phyloP scores from a whole-genome alignment of 176 grass and related monocot genomes.

The Paspalum notatum region DNA sequence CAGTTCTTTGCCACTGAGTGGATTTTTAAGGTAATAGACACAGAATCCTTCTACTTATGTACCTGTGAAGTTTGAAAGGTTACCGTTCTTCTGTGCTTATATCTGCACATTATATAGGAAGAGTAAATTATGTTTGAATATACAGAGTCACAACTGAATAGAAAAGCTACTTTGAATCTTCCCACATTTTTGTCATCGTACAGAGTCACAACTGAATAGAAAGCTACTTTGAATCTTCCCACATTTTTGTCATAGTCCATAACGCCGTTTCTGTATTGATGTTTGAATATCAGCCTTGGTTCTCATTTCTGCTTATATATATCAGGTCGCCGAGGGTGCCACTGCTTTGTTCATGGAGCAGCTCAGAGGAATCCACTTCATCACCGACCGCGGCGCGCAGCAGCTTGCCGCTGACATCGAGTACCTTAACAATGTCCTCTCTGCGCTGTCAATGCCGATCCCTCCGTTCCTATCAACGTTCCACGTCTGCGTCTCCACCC shows the following conservation, averaged over 20 bases:
- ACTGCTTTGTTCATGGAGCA: slow-evolving; percentile 95
- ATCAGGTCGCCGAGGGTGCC: slow-evolving; percentile 86
- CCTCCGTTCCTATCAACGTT: slow-evolving; percentile 81
- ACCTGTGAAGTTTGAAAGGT: background rate
- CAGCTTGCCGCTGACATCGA: slow-evolving; percentile 94
- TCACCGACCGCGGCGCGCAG: slow-evolving; percentile 73
- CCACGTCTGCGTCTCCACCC: slow-evolving; percentile 69
- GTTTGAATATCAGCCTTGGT: background rate
- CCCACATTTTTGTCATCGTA: background rate
- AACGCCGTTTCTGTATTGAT: background rate
- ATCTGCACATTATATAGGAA: background rate
- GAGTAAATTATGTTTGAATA: background rate
- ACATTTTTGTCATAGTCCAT: background rate
- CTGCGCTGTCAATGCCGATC: slow-evolving; percentile 88
- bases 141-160: background rate
- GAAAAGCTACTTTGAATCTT: background rate
- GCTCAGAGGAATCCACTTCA: slow-evolving; percentile 83
- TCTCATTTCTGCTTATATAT: slow-evolving; percentile 11
- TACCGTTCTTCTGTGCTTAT: background rate
- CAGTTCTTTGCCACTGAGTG: slow-evolving; percentile 98
- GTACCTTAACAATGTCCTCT: slow-evolving; percentile 91
- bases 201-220: background rate
- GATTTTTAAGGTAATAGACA: slow-evolving; percentile 85
- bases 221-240: background rate
- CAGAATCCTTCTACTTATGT: background rate